Evolutionary conservation across 208 protist species (phyloP).

Genomic region (Leishmania braziliensis): DNA sequence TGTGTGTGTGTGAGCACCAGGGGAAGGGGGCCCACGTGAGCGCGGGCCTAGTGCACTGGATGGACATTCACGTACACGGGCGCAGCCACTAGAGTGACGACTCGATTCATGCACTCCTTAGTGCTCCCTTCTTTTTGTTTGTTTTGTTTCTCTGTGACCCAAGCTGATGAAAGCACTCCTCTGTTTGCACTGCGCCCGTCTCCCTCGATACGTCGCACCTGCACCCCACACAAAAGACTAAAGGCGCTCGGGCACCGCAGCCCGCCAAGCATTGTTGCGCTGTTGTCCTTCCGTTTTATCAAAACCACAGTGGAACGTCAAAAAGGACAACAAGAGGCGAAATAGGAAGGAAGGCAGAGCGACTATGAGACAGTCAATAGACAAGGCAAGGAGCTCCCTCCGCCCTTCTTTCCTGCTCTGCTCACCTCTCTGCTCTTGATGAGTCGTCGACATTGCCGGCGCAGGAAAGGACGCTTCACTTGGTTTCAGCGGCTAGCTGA

Average conservation of each 20-base stretch:
- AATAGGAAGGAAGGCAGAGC: neutral
- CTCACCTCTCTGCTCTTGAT: neutral
- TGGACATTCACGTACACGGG: neutral
- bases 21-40: neutral
- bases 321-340: neutral
- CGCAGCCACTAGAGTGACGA: neutral
- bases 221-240: neutral
- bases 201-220: neutral
- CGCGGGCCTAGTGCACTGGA: neutral
- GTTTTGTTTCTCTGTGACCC: neutral
- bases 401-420: neutral
- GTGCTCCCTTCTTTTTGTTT: neutral
- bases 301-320: neutral
- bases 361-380: neutral
- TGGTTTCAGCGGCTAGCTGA: conserved; percentile 3
- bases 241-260: neutral
- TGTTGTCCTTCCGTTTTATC: neutral
- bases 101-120: neutral
- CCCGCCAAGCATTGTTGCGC: neutral
- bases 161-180: neutral
- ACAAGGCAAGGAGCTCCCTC: neutral
- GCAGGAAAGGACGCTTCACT: neutral
- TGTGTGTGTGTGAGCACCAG: neutral
- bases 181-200: neutral
- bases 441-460: neutral